Percentiles rank a stretch among this genome's conserved stretches.
phyloP scores from a whole-genome alignment of 2,329 filamentous ascomycete genomes.

The Phialocephala sp. region DNA sequence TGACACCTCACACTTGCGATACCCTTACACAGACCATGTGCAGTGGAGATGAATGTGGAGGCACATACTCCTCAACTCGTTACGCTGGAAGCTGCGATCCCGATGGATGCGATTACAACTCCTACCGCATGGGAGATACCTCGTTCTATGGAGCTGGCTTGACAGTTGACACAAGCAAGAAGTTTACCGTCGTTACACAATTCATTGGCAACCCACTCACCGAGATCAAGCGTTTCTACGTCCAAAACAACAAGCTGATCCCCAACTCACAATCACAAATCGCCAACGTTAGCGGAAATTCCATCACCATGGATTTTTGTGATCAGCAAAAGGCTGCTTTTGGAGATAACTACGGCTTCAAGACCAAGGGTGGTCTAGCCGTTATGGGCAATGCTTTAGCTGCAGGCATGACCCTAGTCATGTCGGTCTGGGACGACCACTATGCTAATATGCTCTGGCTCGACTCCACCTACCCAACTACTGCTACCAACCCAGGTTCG shows the following conservation, averaged over 20 bases:
- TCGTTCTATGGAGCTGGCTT: conserved; percentile 60
- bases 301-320: conserved; percentile 64
- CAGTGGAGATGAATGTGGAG: conserved; percentile 49
- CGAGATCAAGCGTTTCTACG: conserved; percentile 46
- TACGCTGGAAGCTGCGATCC: conserved; percentile 63
- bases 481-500: conserved; percentile 50
- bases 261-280: conserved; percentile 54
- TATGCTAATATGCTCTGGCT: conserved; percentile 75
- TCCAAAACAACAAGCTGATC: conserved; percentile 57
- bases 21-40: conserved; percentile 49
- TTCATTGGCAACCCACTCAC: conserved; percentile 59
- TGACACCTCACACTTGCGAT: conserved; percentile 63
- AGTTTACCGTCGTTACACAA: conserved; percentile 63
- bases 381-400: conserved; percentile 59
- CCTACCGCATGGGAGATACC: conserved; percentile 61
- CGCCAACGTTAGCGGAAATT: conserved; percentile 54
- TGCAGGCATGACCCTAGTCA: conserved; percentile 59
- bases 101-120: conserved; percentile 67
- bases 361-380: conserved; percentile 58
- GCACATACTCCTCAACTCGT: conserved; percentile 45
- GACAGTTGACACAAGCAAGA: conserved; percentile 56
- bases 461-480: conserved; percentile 66
- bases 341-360: conserved; percentile 57
- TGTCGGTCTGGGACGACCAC: conserved; percentile 63
- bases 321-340: conserved; percentile 60